Base-by-base conservation (phyloP, 2,329 filamentous ascomycete genomes). In the Venturia effusa region DNA sequence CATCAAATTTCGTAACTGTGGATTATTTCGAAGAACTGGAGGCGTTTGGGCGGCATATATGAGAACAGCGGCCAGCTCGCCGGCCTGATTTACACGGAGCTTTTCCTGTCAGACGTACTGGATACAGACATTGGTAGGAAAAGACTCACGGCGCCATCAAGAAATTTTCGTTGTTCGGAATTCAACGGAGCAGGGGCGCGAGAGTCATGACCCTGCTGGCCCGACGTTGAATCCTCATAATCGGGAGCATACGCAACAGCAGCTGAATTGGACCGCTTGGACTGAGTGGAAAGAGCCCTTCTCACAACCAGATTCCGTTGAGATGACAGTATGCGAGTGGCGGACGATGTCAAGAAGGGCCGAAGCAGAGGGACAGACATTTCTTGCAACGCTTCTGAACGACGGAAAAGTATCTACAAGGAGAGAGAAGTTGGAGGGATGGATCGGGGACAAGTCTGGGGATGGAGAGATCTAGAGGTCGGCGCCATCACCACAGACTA, bases 31-130 rank as follows among this genome's bases (percentile, higher is more conserved):
- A 64, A 91, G 81, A 62, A 97, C 78, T n/a, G 87, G 84, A 0
- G 92, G 91, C 0, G 86, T 93, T 75, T 99, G 94, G 1, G 90
- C 87, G 1, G 85, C 86, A 79, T 97, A 99, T 75, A 99, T 99
- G 64, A 96, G 84, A 32, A 90, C 93, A 37, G 94, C 94, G 63
- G 94, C 94, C n/a, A 99, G 85, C 77, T 99, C 94, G 72, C 94
- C 94, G 30, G 94, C 92, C 78, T 99, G 94, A 76, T 99, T 97
- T 64, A 99, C 94, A 67, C 94, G 91, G 37, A 97, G 86, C 85
- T 88, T 69, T 63, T 32, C 19, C 30, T 34, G 37, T 59, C 30
- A 64, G 59, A 27, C 24, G 32, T 11, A 22, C 6, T 45, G 37
- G n/a, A 40, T n/a, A 5, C 30, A 27, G 13, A 17, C 43, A 15